phyloP scores from a whole-genome alignment of 805 yeast genomes.

The Metschnikowia drakensbergensis region DNA sequence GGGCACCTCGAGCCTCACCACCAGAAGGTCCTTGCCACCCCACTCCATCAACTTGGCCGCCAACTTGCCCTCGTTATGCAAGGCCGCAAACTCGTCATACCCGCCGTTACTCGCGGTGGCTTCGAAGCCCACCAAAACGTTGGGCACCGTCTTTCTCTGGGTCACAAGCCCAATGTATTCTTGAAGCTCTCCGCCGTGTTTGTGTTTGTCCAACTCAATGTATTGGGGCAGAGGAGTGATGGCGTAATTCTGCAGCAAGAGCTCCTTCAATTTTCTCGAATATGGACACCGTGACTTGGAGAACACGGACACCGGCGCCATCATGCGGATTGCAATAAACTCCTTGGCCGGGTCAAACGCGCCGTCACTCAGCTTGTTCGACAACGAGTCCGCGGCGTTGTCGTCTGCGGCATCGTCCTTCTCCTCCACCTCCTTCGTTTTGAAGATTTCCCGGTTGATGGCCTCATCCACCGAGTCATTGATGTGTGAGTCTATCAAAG shows the following conservation, averaged over 20 bases:
- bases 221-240: constrained; percentile 69
- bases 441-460: constrained; percentile 36
- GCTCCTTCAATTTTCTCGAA: constrained; percentile 64
- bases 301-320: constrained; percentile 65
- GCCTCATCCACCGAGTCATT: constrained; percentile 38
- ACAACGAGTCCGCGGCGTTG: constrained; percentile 9
- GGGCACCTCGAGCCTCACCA: constrained; percentile 52
- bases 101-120: constrained; percentile 69
- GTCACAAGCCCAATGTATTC: constrained; percentile 49
- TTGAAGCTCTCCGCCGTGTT: constrained; percentile 73
- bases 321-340: constrained; percentile 50
- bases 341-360: constrained; percentile 36
- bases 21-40: constrained; percentile 54
- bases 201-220: constrained; percentile 80
- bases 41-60: constrained; percentile 52
- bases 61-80: constrained; percentile 58
- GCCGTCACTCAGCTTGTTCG: not conserved
- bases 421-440: constrained; percentile 15
- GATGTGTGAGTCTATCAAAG: constrained; percentile 31
- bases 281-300: constrained; percentile 66
- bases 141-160: constrained; percentile 18
- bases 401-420: constrained; percentile 7
- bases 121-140: constrained; percentile 16
- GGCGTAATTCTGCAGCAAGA: constrained; percentile 59
- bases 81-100: constrained; percentile 66